Conservation (phyloP, 352 stramenopile species). For the Phytophthora pinifolia region DNA sequence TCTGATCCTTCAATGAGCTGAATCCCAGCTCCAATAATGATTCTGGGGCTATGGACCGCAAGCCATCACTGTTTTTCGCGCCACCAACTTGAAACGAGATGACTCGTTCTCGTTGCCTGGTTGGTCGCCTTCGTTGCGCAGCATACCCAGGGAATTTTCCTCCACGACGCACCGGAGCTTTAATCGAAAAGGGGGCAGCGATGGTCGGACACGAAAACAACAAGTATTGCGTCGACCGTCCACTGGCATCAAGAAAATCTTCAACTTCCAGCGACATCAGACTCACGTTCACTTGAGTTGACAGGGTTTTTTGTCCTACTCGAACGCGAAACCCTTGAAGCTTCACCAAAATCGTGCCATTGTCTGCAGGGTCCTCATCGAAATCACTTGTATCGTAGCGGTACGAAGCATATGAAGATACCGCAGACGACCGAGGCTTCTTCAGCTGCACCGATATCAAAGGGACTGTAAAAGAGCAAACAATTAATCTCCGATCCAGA, state of each 20-base stretch:
- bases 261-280: constrained; percentile 78
- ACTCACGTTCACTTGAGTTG: constrained; percentile 67
- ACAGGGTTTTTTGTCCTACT: constrained; percentile 80
- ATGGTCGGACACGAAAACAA: constrained; percentile 82
- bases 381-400: constrained; percentile 61
- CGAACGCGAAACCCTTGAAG: constrained; percentile 82
- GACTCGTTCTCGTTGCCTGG: constrained; percentile 58
- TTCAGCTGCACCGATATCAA: constrained; percentile 80
- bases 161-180: constrained; percentile 46
- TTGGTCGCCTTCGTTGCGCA: constrained; percentile 31
- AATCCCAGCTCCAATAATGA: constrained; percentile 73
- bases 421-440: constrained; percentile 53
- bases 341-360: constrained; percentile 72
- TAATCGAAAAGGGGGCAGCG: constrained; percentile 58
- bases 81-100: constrained; percentile 56
- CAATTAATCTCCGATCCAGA: constrained; percentile 68
- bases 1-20: constrained; percentile 56
- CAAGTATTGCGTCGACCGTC: constrained; percentile 68
- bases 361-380: constrained; percentile 60
- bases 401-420: constrained; percentile 54
- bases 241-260: constrained; percentile 65
- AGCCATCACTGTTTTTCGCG: constrained; percentile 14
- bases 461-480: constrained; percentile 83
- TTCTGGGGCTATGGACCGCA: constrained; percentile 23
- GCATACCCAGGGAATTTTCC: constrained; percentile 33